Percentiles rank a stretch among this genome's conserved stretches.
phyloP scores from a whole-genome alignment of 1,284 basidiomycete genomes.

The Microbotryum scabiosae region DNA sequence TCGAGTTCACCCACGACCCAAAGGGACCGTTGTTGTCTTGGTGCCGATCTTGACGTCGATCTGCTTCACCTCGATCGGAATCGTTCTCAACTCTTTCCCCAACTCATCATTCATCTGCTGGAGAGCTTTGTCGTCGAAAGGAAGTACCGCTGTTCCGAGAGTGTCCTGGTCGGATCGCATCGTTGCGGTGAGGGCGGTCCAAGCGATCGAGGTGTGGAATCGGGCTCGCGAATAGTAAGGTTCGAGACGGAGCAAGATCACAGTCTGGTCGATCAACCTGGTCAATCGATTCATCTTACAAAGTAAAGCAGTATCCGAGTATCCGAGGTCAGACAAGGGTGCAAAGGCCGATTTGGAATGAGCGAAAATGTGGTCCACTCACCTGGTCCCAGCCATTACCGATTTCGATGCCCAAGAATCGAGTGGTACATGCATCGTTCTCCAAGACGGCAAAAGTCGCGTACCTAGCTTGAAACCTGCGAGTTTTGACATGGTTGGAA shows the following conservation, averaged over 20 bases:
- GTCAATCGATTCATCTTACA: slow-evolving; percentile 6
- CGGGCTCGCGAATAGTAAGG: slow-evolving; percentile 62
- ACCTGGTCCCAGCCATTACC: slow-evolving; percentile 68
- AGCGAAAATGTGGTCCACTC: slow-evolving; percentile 12
- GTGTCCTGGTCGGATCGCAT: not conserved
- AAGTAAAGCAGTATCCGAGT: too few relatives aligned
- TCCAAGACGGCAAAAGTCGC: slow-evolving; percentile 56
- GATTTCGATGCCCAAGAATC: slow-evolving; percentile 63
- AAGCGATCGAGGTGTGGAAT: slow-evolving; percentile 72
- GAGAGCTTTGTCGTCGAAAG: not conserved
- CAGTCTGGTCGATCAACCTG: slow-evolving; percentile 52
- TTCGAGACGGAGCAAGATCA: slow-evolving; percentile 56
- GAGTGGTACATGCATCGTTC: slow-evolving; percentile 68
- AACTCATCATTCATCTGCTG: not conserved
- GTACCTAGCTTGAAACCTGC: slow-evolving; percentile 63
- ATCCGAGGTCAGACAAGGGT: too few relatives aligned
- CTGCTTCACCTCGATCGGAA: too few relatives aligned
- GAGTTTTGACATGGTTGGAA: not conserved
- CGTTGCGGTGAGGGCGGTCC: slow-evolving; percentile 40
- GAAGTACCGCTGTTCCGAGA: not conserved
- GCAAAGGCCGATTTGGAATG: not conserved
- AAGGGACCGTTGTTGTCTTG: too few relatives aligned
- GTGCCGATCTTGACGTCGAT: too few relatives aligned
- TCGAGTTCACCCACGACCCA: too few relatives aligned
- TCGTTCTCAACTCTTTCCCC: slow-evolving; percentile 2